Conservation (phyloP, 495 filamentous ascomycete genomes). For the Lophiostoma macrostomum region DNA sequence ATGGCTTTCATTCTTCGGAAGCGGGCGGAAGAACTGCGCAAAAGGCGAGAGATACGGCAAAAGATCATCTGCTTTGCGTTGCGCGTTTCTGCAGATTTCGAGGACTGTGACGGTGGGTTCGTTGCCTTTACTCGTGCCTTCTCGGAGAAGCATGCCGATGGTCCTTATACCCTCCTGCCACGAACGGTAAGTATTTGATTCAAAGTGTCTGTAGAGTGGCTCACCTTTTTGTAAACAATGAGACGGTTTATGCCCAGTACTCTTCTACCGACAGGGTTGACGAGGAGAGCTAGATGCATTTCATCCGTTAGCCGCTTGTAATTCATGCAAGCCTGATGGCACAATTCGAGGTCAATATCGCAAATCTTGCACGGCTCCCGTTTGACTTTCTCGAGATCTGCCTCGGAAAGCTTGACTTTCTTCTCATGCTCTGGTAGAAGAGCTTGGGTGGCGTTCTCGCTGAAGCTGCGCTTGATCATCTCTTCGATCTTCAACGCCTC, state of each 20-base stretch:
- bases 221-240: conserved; percentile 66
- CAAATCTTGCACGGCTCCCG: conserved; percentile 80
- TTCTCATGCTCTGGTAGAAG: conserved; percentile 92
- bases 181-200: conserved; percentile 8
- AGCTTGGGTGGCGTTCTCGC: conserved; percentile 97
- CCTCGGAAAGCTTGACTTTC: conserved; percentile 87
- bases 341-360: conserved; percentile 71
- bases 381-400: conserved; percentile 84
- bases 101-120: conserved; percentile 70
- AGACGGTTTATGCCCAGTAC: conserved; percentile 71
- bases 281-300: conserved; percentile 66
- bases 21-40: conserved; percentile 54
- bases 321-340: conserved; percentile 76
- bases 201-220: not conserved
- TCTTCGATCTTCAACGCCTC: conserved; percentile 98
- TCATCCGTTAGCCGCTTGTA: conserved; percentile 70
- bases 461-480: conserved; percentile 99
- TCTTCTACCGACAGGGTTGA: conserved; percentile 73
- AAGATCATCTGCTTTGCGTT: conserved; percentile 71
- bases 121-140: conserved; percentile 60
- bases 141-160: conserved; percentile 72
- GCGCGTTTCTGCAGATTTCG: conserved; percentile 63
- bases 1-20: conserved; percentile 51
- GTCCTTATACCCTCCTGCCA: conserved; percentile 72
- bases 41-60: conserved; percentile 73